Base-by-base conservation (phyloP, 2,329 filamentous ascomycete genomes). In the Alternaria sp. region DNA sequence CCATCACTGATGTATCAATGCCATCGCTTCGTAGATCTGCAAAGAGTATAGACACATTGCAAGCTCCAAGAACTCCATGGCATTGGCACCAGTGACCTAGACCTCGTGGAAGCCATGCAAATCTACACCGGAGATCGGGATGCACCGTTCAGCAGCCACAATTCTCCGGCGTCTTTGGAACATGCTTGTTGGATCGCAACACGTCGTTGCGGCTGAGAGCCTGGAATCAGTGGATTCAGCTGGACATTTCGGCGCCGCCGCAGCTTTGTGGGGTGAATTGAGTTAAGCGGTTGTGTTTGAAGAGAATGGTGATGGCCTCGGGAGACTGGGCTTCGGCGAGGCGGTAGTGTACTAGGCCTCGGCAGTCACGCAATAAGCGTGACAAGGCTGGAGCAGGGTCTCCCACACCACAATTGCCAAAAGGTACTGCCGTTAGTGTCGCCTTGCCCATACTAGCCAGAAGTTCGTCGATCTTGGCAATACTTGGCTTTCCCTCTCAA, bases 191-290 rank as follows among this genome's bases (percentile, higher is more conserved):
- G 48, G 9, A 45, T 51, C 6, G 30, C 32, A 32, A 22, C 20
- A 40, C 36, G 38, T 51, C 48, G 12, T 38, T 45, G 43, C 50
- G 40, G 48, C 55, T 53, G 55, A 52, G 20, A 38, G 27, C 30
- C 55, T 46, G 28, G 55, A 36, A 48, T 38, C 48, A 16, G 5
- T 58, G 48, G 27, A 20, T 38, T 46, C 48, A 52, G 55, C 38
- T 58, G 43, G 22, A 45, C 10, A 22, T 20, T 27, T 11, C 43
- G 43, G 43, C 18, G 34, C 6, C 34, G 34, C 34, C 34, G 34
- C 34, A n/a, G 34, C 16, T 38, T n/a, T n/a, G 34, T 14, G 34
- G 16, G 16, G 34, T 38, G 34, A 34, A n/a, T 8, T 38, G 16
- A 14, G 14, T 38, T 38, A 38, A 38, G 34, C 34, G 16, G 9